These are phyloP conservation scores for Globisporangium perplexum DNA, from an alignment of 352 stramenopile species.

Conservation along the genomic window DNA sequence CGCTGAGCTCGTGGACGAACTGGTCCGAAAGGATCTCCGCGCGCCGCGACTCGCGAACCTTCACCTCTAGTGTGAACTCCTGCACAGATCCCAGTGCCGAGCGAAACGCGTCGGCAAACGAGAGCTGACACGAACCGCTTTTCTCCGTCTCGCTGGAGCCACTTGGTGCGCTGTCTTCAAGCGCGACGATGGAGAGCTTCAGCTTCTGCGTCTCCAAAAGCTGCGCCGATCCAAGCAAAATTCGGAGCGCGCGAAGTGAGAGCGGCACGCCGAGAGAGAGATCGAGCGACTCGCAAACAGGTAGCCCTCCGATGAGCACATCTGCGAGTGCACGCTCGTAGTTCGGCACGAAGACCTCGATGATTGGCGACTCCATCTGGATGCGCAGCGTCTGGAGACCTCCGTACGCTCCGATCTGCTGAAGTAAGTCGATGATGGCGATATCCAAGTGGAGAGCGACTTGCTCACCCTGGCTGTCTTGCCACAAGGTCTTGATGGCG, in stretches of 20 bases:
- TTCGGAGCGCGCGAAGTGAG: slow-evolving; percentile 12
- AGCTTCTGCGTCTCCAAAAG: slow-evolving; percentile 17
- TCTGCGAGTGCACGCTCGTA: slow-evolving; percentile 20
- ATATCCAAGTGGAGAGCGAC: slow-evolving; percentile 11
- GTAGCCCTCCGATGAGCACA: slow-evolving; percentile 36
- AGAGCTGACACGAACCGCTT: not conserved
- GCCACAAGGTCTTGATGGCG: not conserved
- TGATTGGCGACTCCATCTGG: slow-evolving; percentile 13
- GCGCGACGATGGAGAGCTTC: slow-evolving; percentile 18
- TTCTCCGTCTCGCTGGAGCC: not conserved
- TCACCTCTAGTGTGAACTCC: slow-evolving; percentile 15
- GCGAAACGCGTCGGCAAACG: slow-evolving; percentile 10
- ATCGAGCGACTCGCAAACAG: slow-evolving; percentile 35
- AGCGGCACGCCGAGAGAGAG: slow-evolving; percentile 22
- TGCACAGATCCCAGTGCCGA: slow-evolving; percentile 4
- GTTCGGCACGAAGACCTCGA: not conserved
- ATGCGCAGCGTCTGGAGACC: slow-evolving; percentile 16
- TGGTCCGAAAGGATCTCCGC: slow-evolving; percentile 13
- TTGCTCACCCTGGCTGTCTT: not conserved
- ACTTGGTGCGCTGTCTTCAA: not conserved
- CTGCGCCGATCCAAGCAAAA: slow-evolving; percentile 14
- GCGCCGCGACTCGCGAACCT: slow-evolving; percentile 6
- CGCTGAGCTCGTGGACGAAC: slow-evolving; percentile 13
- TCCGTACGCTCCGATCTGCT: slow-evolving; percentile 22
- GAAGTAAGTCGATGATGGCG: slow-evolving; percentile 14